Evolutionary conservation across 2,329 filamentous ascomycete genomes (phyloP).

Genomic region (Colletotrichum theobromicola): DNA sequence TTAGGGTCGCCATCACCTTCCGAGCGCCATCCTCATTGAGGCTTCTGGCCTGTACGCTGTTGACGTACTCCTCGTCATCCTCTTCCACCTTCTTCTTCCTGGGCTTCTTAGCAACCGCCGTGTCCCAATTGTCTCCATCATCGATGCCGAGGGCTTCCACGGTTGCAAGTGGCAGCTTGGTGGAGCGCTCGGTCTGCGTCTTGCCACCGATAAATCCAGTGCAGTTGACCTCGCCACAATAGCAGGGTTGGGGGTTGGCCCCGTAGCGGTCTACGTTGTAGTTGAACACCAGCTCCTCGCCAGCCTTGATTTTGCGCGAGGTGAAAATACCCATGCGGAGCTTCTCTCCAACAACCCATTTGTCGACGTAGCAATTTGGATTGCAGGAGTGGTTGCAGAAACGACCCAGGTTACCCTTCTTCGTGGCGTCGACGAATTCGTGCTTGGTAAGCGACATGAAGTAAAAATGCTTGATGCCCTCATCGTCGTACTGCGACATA

Average conservation of each 20-base stretch:
- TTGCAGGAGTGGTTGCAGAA: constrained; percentile 99
- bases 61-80: constrained; percentile 95
- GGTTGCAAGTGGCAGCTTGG: constrained; percentile 85
- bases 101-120: constrained; percentile 84
- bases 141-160: constrained; percentile 97
- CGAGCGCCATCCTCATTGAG: constrained; percentile 84
- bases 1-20: constrained; percentile 94
- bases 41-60: constrained; percentile 79
- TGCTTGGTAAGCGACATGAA: constrained; percentile 98
- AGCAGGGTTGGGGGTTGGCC: constrained; percentile 94
- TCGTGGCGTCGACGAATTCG: constrained; percentile 97
- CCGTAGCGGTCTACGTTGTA: constrained; percentile 99
- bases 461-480: constrained; percentile 99
- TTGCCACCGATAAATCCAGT: constrained; percentile 97
- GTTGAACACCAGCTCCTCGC: constrained; percentile 97
- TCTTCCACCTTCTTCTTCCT: constrained; percentile 91
- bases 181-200: constrained; percentile 94
- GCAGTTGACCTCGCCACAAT: constrained; percentile 93
- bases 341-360: constrained; percentile 98
- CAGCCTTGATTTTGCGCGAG: constrained; percentile 80
- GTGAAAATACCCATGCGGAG: constrained; percentile 99
- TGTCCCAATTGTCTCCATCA: constrained; percentile 91
- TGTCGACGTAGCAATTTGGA: constrained; percentile 98
- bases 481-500: constrained; percentile 91
- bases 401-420: constrained; percentile 91